Evolutionary conservation across 2,329 filamentous ascomycete species (phyloP), one percentile per base, ranked within the genome.

Genomic region (Periconia digitata): DNA sequence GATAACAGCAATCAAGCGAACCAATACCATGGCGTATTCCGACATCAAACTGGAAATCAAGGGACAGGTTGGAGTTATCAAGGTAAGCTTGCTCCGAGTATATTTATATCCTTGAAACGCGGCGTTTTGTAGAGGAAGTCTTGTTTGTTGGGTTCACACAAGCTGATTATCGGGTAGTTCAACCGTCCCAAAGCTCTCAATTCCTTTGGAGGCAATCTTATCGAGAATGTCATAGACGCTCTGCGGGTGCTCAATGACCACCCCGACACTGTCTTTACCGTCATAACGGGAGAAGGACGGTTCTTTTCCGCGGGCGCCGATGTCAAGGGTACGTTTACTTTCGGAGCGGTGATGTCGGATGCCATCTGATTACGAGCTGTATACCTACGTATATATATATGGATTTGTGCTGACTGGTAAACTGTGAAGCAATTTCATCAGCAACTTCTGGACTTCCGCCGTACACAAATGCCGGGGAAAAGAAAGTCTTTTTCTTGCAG

Each of bases 281-380:
- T 79, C 1, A 52, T 79, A 10, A 79, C 76, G 1, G 77, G 77
- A 16, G 76, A 77, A 53, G 77, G 77, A 2, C 64, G 76, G 10
- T 79, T 79, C 60, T 79, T 79, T 56, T 76, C 72, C 17, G 74
- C 76, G 0, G 77, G 77, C 16, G 76, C 77, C 16, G 76, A 79
- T 65, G 72, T 79, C 1, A 73, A 68, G 27, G 29, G 58, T 60
- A 60, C 13, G 49, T 59, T 29, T 16, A 3, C 2, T 41, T 39
- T 41, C 34, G 13, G 8, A 40, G 6, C 27, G 8, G 10, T 32
- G 4, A 4, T 32, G 27, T n/a, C n/a, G n/a, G n/a, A n/a, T n/a
- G n/a, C n/a, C n/a, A n/a, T n/a, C n/a, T n/a, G n/a, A n/a, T n/a
- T n/a, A n/a, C n/a, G n/a, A n/a, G n/a, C n/a, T n/a, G n/a, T n/a